Base-by-base conservation (phyloP, 2,329 filamentous ascomycete species). In the Xylaria sp. region DNA sequence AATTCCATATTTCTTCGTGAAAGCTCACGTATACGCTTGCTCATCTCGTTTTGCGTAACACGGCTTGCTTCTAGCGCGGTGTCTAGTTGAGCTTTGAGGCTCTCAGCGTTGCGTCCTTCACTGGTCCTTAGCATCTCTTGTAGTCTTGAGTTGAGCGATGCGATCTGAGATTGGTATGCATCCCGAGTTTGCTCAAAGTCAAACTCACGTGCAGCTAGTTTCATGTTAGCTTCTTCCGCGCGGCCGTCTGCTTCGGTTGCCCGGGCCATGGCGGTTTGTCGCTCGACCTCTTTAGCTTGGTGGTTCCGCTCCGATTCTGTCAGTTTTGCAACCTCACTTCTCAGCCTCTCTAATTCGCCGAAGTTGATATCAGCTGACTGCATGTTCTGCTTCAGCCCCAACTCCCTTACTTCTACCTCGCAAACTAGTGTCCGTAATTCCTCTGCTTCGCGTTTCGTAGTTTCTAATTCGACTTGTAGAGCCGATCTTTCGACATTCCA, bases 341-440 rank as follows among this genome's bases (percentile, higher is more conserved):
- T 86, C 17, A 93, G 81, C 39, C 83, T 81, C 67, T 89, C 85
- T 55, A 92, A 80, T 72, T 92, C 89, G 57, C 85, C 84, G 2
- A 87, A 82, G 60, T 88, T 86, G 17, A 86, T 84, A 74, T 92
- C 86, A 39, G 90, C 84, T 11, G 88, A 86, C 73, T 90, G 85
- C 72, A 90, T 82, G 64, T 88, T 87, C 74, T 93, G 90, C 68
- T 88, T 85, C 65, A 86, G 85, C 62, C 85, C 85, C 36, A 91
- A 79, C 74, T 93, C 91, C 67, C 89, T 88, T 5, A 90, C 88
- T 78, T 96, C 92, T 0, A 87, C 88, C 36, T 89, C 87, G 45
- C 90, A 88, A 0, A 95, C 84, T 4, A 93, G 82, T 70, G 85
- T 84, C 56, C 88, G 87, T 19, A 96, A 82, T 65, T 89, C 88